Evolutionary conservation across 78 protist species (phyloP), one percentile per base, ranked within the genome.

Genomic region (Dictyostelium purpureum): DNA sequence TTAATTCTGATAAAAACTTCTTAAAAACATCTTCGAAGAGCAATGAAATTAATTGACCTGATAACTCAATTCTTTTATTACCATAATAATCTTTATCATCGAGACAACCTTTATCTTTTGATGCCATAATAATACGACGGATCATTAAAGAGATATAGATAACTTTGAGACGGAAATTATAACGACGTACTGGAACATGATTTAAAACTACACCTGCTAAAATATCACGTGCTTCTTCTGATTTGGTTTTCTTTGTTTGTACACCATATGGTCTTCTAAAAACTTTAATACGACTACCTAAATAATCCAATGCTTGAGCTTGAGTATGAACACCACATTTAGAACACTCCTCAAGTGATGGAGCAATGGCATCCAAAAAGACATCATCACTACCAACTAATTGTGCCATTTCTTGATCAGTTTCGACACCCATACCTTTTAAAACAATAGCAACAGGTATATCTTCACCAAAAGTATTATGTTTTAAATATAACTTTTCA

Each of bases 11-110:
- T 51, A 40, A 45, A 16, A 96, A 56, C 47, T 87, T 82, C 76
- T 82, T 70, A 93, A 98, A 97, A 35, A 96, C 90, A 37, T 66
- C 65, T 42, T 98, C 88, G 94, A 98, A 99, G 19, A 98, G 95
- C 3, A 45, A 28, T 21, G 94, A 94, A 19, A 99, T 7, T 9
- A 99, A 93, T 31, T 99, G 96, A 6, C 99, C 99, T 0, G 99
- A 98, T 47, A 99, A 76, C 75, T 98, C 99, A 0, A 98, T 33
- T 51, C 99, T 98, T 98, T 99, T 99, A 96, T 99, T 99, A 42
- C 98, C 99, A 85, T 90, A 99, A 95, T 99, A 99, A 87, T 99
- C 99, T 19, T 99, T 90, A 89, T 99, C 99, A 89, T 99, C 99
- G 6, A 90, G 63, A 26, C 89, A 82, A 24, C 95, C 31, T 42